A percentile compares a stretch with the other conserved stretches of the same genome.
phyloP scores from a whole-genome alignment of 2,329 filamentous ascomycete species.

The Drechslerella dactyloides region DNA sequence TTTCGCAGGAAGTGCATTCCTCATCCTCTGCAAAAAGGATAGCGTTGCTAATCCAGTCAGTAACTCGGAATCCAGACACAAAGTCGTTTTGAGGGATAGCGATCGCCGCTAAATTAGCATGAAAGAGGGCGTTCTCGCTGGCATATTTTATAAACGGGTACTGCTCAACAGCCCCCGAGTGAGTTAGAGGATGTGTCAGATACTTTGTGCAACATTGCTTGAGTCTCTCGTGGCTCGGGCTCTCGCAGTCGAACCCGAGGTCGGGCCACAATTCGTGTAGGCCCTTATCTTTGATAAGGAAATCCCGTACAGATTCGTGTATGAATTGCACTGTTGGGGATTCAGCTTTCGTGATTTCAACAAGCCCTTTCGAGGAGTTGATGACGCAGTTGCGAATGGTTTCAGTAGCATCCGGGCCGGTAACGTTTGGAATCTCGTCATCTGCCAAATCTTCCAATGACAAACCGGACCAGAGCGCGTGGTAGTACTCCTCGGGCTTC shows the following conservation, averaged over 20 bases:
- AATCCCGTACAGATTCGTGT: constrained; percentile 57
- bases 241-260: constrained; percentile 25
- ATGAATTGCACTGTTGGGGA: constrained; percentile 57
- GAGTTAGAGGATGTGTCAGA: constrained; percentile 52
- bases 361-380: constrained; percentile 56
- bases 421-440: constrained; percentile 22
- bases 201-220: constrained; percentile 61
- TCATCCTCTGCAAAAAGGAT: constrained; percentile 56
- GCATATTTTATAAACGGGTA: constrained; percentile 63
- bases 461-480: constrained; percentile 45
- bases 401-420: constrained; percentile 9
- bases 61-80: constrained; percentile 55
- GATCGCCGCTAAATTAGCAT: constrained; percentile 58
- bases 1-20: constrained; percentile 54
- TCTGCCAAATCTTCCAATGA: constrained; percentile 23
- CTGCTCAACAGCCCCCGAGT: constrained; percentile 11
- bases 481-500: constrained; percentile 49
- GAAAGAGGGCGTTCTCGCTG: constrained; percentile 58
- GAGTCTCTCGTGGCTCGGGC: constrained; percentile 59
- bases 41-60: constrained; percentile 55
- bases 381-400: constrained; percentile 51
- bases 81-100: constrained; percentile 56
- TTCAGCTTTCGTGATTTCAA: constrained; percentile 54
- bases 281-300: constrained; percentile 56
- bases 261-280: constrained; percentile 43